Conservation (phyloP, 805 yeast genomes). For the Zygosaccharomyces pseudorouxii region DNA sequence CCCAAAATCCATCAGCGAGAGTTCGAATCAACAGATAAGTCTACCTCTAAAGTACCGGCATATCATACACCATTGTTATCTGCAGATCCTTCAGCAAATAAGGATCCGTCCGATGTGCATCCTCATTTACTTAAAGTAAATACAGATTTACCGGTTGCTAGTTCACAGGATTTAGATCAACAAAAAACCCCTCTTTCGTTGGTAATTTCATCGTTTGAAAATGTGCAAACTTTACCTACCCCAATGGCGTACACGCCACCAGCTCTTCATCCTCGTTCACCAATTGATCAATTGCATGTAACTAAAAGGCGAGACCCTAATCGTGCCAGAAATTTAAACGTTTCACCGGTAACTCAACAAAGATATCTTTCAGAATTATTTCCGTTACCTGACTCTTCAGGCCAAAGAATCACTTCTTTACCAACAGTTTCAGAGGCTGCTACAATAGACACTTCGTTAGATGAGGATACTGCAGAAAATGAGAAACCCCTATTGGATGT, state of each 20-base stretch:
- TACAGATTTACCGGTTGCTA: conserved; percentile 3
- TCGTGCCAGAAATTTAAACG: conserved; percentile 3
- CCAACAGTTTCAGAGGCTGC: conserved; percentile 24
- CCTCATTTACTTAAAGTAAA: conserved; percentile 1
- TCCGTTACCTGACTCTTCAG: conserved; percentile 16
- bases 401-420: conserved; percentile 26
- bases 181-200: conserved; percentile 22
- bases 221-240: conserved; percentile 29
- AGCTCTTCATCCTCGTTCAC: conserved; percentile 14
- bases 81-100: not conserved
- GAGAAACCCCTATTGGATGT: conserved; percentile 1
- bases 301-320: conserved; percentile 18
- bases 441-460: conserved; percentile 5
- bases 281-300: conserved; percentile 16
- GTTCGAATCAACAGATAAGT: conserved; percentile 7
- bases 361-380: conserved; percentile 29
- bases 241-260: conserved; percentile 33
- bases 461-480: conserved; percentile 1
- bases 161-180: not conserved
- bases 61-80: not conserved
- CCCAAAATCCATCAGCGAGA: conserved; percentile 22
- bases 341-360: conserved; percentile 12
- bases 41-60: not conserved
- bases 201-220: conserved; percentile 22
- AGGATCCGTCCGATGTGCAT: not conserved